A percentile compares a stretch with the other conserved stretches of the same genome.
These are phyloP conservation scores for Backusella westeae DNA, from an alignment of 192 early-diverging fungal species.

Conservation along the genomic window DNA sequence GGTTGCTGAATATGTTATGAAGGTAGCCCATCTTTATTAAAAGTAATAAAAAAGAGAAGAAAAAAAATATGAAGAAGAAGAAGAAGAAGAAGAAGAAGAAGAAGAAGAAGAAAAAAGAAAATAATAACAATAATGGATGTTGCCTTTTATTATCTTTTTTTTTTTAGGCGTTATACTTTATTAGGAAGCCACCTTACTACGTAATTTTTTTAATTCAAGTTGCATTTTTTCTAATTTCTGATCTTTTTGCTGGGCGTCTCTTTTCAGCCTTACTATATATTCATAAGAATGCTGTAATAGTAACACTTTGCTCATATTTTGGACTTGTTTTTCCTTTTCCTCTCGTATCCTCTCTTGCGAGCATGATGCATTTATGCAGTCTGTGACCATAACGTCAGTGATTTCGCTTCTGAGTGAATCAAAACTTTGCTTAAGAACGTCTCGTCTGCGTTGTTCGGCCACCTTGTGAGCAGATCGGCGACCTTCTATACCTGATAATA, in stretches of 20 bases:
- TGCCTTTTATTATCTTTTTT: background rate
- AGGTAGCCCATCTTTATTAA: background rate
- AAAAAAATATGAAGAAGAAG: background rate
- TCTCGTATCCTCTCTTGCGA: background rate
- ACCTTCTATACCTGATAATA: conserved; percentile 51
- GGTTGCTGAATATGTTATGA: background rate
- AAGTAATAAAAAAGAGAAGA: background rate
- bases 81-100: no score
- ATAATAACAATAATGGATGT: background rate
- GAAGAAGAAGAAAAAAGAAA: background rate
- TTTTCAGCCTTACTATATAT: conserved; percentile 54
- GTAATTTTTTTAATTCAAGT: conserved; percentile 20
- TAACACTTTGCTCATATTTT: conserved; percentile 84
- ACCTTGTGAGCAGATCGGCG: conserved; percentile 86
- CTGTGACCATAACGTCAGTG: conserved; percentile 57
- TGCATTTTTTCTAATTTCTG: conserved; percentile 31
- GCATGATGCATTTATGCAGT: background rate
- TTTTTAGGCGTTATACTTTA: conserved; percentile 3
- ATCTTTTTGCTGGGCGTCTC: conserved; percentile 37
- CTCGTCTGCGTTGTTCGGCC: conserved; percentile 94
- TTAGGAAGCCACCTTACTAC: conserved; percentile 21
- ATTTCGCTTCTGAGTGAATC: conserved; percentile 71
- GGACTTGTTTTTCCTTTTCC: conserved; percentile 46
- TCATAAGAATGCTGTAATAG: conserved; percentile 68
- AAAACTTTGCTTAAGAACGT: conserved; percentile 89